phyloP scores from a whole-genome alignment of 225 moss, liverwort and hornwort genomes.

The Neckera pumila region DNA sequence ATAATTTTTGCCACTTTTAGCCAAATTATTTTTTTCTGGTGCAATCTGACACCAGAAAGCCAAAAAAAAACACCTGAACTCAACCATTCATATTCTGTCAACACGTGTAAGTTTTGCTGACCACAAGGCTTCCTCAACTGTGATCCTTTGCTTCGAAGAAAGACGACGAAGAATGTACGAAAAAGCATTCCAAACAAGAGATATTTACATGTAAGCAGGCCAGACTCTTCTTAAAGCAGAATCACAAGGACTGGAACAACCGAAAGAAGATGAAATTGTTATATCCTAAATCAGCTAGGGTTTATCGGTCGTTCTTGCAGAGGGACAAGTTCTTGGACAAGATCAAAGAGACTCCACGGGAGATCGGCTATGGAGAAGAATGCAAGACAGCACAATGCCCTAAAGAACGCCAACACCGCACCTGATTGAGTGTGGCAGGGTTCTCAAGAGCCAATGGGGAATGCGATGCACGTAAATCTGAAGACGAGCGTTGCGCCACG shows the following conservation, averaged over 20 bases:
- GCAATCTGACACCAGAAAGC: no score
- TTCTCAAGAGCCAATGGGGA: conserved; percentile 27
- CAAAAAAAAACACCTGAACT: no score
- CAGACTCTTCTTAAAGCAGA: neutral
- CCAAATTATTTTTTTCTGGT: no score
- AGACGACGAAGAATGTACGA: neutral
- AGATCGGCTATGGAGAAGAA: neutral
- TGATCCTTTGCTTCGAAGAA: neutral
- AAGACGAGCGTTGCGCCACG: conserved; percentile 41
- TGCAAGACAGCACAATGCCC: neutral
- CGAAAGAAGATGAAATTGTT: neutral
- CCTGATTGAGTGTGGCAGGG: conserved; percentile 36
- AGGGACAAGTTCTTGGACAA: neutral
- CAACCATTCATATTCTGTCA: neutral
- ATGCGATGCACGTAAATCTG: conserved; percentile 31
- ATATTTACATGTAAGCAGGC: neutral
- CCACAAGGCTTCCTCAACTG: neutral
- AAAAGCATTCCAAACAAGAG: neutral
- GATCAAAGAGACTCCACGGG: neutral
- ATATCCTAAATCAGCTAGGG: neutral
- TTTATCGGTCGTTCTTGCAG: neutral
- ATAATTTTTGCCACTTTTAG: no score
- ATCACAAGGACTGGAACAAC: neutral
- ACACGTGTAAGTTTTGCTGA: neutral
- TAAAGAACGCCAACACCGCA: neutral